These are phyloP conservation scores for Sanghuangporus sanghuang DNA, from an alignment of 1,284 basidiomycete species.

Conservation along the genomic window DNA sequence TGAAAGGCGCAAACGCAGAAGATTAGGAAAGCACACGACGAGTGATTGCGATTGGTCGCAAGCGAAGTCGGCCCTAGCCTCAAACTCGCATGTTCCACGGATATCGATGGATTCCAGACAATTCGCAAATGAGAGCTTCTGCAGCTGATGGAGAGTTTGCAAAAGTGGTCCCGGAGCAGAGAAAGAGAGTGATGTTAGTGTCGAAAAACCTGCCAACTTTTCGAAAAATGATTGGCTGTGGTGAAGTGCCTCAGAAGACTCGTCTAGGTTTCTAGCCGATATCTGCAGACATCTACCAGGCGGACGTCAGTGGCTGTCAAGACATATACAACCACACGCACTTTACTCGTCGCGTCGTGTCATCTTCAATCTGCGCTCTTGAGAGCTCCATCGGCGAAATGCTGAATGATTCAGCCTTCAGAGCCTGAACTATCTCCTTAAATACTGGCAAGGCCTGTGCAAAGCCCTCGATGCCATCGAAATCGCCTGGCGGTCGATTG, in stretches of 20 bases:
- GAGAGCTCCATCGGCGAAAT: neutral
- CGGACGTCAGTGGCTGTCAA: neutral
- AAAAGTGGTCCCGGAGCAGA: neutral
- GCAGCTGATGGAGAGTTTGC: neutral
- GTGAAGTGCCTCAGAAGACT: neutral
- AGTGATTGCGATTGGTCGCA: neutral
- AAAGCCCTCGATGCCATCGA: conserved; percentile 6
- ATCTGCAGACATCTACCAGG: neutral
- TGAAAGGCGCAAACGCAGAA: neutral
- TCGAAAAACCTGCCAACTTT: neutral
- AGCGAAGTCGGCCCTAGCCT: neutral
- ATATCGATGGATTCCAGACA: neutral
- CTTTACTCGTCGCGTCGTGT: neutral
- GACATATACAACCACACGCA: neutral
- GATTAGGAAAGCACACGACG: neutral
- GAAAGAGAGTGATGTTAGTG: neutral
- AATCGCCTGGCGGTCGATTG: neutral
- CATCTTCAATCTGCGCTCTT: neutral
- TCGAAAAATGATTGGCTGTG: neutral
- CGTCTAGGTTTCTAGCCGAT: neutral
- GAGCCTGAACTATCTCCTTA: neutral
- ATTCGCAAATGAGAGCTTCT: neutral
- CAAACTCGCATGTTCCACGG: neutral
- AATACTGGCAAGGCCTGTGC: neutral
- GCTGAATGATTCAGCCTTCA: neutral